These are phyloP conservation scores for Stagonosporopsis vannaccii DNA, from an alignment of 2,329 filamentous ascomycete genomes.

Conservation along the genomic window DNA sequence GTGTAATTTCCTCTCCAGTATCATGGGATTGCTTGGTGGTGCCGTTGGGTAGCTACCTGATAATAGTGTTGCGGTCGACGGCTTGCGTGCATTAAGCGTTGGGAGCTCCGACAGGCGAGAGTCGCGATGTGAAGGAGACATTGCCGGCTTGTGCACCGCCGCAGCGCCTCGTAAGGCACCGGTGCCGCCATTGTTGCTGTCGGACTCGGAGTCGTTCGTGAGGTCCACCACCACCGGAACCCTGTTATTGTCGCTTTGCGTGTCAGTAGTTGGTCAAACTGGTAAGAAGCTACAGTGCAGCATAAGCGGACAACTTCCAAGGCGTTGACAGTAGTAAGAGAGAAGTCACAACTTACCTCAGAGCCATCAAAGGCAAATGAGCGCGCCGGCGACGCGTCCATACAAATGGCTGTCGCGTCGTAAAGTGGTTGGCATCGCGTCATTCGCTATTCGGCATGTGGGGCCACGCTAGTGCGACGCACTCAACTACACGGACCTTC, in stretches of 20 bases:
- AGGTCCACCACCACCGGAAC: slow-evolving; percentile 29
- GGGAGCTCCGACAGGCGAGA: not conserved
- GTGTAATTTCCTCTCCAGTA: not conserved
- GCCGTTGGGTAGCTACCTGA: not conserved
- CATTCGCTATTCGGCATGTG: not conserved
- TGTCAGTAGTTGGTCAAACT: slow-evolving; percentile 19
- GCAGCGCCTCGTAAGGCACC: too few species aligned
- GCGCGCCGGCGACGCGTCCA: slow-evolving; percentile 31
- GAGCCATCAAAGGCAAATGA: slow-evolving; percentile 20
- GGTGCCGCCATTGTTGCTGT: slow-evolving; percentile 7
- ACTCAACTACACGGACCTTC: not conserved
- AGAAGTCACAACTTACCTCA: slow-evolving; percentile 23
- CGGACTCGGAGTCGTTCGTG: slow-evolving; percentile 29
- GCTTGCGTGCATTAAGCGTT: not conserved
- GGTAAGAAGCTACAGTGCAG: not conserved
- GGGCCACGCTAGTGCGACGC: slow-evolving; percentile 5
- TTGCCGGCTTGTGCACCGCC: not conserved
- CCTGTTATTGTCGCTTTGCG: slow-evolving; percentile 25
- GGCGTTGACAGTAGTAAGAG: not conserved
- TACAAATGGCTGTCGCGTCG: slow-evolving; percentile 29
- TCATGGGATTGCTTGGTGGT: not conserved
- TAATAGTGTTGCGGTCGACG: slow-evolving; percentile 4
- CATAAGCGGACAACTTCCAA: not conserved
- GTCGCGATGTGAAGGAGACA: not conserved
- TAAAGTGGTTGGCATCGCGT: slow-evolving; percentile 27